These are phyloP conservation scores for Hirsutella rhossiliensis DNA, from an alignment of 2,329 filamentous ascomycete genomes.

Conservation along the genomic window DNA sequence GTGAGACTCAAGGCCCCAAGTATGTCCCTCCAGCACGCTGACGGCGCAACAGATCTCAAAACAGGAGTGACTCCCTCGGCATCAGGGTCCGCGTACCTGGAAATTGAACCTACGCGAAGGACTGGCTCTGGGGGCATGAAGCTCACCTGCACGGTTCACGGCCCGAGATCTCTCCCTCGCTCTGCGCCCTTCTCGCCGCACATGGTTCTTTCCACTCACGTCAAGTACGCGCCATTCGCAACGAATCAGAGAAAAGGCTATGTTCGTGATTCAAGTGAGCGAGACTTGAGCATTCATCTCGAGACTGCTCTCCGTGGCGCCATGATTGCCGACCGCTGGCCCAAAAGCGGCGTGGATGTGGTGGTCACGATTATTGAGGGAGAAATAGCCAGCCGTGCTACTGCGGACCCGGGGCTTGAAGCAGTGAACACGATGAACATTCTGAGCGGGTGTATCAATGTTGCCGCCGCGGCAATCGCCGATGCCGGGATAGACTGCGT, in stretches of 20 bases:
- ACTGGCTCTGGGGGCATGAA: conserved; percentile 60
- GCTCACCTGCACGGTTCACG: conserved; percentile 85
- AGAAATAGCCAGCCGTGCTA: conserved; percentile 59
- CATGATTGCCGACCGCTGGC: conserved; percentile 88
- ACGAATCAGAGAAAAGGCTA: conserved; percentile 74
- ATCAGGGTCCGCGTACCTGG: conserved; percentile 82
- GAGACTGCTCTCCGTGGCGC: conserved; percentile 83
- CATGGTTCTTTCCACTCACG: conserved; percentile 79
- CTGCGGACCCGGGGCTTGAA: conserved; percentile 38
- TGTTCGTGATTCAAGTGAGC: conserved; percentile 71
- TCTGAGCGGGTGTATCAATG: conserved; percentile 82
- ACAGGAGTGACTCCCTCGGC: conserved; percentile 89
- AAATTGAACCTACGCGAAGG: conserved; percentile 40
- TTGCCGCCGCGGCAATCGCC: conserved; percentile 81
- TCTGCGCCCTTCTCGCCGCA: conserved; percentile 88
- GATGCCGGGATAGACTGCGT: conserved; percentile 96
- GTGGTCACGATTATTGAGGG: conserved; percentile 88
- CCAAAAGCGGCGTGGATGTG: conserved; percentile 96
- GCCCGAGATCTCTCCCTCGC: conserved; percentile 78
- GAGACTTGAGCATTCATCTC: conserved; percentile 81
- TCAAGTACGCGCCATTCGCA: conserved; percentile 95
- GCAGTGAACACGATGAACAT: conserved; percentile 89
- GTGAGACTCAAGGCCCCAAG: conserved; percentile 6
- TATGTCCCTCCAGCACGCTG: not conserved
- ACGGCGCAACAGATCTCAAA: conserved; percentile 54